Evolutionary conservation across 2,329 filamentous ascomycete species (phyloP).

Genomic region (Neofusicoccum umdonicola): DNA sequence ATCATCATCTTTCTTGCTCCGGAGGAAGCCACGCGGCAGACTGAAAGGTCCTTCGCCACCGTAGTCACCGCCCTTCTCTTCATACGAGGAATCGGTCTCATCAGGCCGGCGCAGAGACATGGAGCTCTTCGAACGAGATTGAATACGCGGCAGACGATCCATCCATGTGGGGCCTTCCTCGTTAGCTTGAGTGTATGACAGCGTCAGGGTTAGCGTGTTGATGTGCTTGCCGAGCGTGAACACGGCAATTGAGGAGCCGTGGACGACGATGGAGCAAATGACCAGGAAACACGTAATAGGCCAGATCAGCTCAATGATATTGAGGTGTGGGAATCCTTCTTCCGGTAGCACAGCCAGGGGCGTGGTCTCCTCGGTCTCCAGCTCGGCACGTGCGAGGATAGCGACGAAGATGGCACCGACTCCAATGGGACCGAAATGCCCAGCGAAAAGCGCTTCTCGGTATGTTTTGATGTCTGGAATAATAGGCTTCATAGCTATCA

Average conservation of each 20-base stretch:
- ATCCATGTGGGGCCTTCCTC: slow-evolving; percentile 93
- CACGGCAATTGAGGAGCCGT: slow-evolving; percentile 96
- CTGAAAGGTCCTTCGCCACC: slow-evolving; percentile 71
- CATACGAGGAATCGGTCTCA: slow-evolving; percentile 52
- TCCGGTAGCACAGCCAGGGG: slow-evolving; percentile 65
- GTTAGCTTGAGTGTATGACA: slow-evolving; percentile 90
- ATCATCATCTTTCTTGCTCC: slow-evolving; percentile 76
- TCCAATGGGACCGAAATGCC: slow-evolving; percentile 95
- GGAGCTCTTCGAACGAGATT: slow-evolving; percentile 76
- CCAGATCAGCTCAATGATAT: slow-evolving; percentile 85
- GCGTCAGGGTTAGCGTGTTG: slow-evolving; percentile 90
- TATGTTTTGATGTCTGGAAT: slow-evolving; percentile 98
- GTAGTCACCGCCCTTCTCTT: slow-evolving; percentile 60
- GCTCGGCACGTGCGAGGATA: slow-evolving; percentile 86
- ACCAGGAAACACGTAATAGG: slow-evolving; percentile 93
- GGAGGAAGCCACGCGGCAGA: slow-evolving; percentile 72
- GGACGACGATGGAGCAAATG: slow-evolving; percentile 88
- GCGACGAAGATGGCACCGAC: slow-evolving; percentile 95
- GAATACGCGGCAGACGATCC: slow-evolving; percentile 79
- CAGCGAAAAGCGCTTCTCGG: slow-evolving; percentile 94
- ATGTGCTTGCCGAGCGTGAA: slow-evolving; percentile 98
- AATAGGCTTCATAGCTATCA: slow-evolving; percentile 84
- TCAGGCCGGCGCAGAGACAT: slow-evolving; percentile 73
- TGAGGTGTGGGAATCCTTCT: slow-evolving; percentile 59
- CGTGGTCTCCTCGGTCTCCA: slow-evolving; percentile 73